These are phyloP conservation scores for Zasmidium angulare DNA, from an alignment of 2,329 filamentous ascomycete genomes.

Conservation along the genomic window DNA sequence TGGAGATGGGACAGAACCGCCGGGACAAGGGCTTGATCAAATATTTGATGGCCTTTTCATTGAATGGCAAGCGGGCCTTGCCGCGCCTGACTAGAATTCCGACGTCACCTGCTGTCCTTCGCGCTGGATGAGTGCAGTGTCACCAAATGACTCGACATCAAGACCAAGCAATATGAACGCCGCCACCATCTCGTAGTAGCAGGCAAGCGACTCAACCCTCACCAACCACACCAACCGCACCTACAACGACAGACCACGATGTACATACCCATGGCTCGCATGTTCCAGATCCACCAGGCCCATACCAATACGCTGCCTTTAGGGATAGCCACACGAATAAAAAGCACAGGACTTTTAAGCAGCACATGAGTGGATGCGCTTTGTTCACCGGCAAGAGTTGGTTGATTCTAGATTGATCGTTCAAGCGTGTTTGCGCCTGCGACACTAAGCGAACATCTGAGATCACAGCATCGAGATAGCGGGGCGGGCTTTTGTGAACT, in stretches of 20 bases:
- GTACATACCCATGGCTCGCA: constrained; percentile 48
- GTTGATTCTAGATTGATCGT: background rate
- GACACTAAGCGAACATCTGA: background rate
- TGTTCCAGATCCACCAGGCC: constrained; percentile 51
- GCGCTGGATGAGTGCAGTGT: too few relatives aligned
- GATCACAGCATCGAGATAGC: background rate
- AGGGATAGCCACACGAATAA: constrained; percentile 27
- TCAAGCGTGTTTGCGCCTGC: background rate
- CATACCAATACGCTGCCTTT: constrained; percentile 53
- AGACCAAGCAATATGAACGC: constrained; percentile 7
- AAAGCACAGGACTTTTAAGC: constrained; percentile 5
- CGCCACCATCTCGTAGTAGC: constrained; percentile 9
- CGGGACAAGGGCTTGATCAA: background rate
- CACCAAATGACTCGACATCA: background rate
- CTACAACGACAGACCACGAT: constrained; percentile 43
- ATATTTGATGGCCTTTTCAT: background rate
- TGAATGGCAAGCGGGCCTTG: background rate
- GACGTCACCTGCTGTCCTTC: background rate
- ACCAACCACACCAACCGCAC: background rate
- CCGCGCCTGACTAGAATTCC: background rate
- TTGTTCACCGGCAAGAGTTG: background rate
- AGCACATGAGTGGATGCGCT: constrained; percentile 9
- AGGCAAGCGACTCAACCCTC: background rate
- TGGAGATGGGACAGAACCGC: background rate
- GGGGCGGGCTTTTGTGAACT: background rate